A percentile compares a stretch with the other conserved stretches of the same genome.
phyloP scores from a whole-genome alignment of 148 eudicot species.

The Rhododendron griersonianum region DNA sequence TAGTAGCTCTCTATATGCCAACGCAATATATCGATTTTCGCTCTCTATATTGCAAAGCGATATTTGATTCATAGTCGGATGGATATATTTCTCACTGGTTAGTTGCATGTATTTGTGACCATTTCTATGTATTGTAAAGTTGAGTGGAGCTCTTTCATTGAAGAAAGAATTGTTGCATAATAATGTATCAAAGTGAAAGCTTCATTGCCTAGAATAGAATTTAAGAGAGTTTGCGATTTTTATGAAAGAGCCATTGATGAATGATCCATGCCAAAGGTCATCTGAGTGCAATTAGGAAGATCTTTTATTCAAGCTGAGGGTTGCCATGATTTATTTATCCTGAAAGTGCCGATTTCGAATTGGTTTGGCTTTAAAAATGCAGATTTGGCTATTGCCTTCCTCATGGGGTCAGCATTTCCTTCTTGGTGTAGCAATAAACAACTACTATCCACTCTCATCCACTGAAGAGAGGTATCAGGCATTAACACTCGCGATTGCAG shows the following conservation, averaged over 20 bases:
- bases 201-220: constrained; percentile 23
- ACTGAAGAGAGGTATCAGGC: constrained; percentile 91
- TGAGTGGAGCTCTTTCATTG: constrained; percentile 17
- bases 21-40: neutral
- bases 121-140: constrained; percentile 11
- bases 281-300: constrained; percentile 51
- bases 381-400: constrained; percentile 85
- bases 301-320: constrained; percentile 54
- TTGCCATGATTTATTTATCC: constrained; percentile 71
- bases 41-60: no score
- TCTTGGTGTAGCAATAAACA: constrained; percentile 94
- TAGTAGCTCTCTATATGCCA: neutral
- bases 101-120: constrained; percentile 19
- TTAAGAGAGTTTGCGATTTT: constrained; percentile 37
- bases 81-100: neutral
- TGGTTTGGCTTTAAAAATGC: constrained; percentile 99
- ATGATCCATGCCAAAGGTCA: constrained; percentile 43
- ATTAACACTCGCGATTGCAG: constrained; percentile 80
- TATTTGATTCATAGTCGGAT: neutral
- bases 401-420: constrained; percentile 82
- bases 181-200: constrained; percentile 22
- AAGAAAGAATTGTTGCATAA: constrained; percentile 3
- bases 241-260: constrained; percentile 34
- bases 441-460: constrained; percentile 71
- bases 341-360: constrained; percentile 87